phyloP scores from a whole-genome alignment of 1,139 yeast genomes.

The Blastobotrys arbuscula region DNA sequence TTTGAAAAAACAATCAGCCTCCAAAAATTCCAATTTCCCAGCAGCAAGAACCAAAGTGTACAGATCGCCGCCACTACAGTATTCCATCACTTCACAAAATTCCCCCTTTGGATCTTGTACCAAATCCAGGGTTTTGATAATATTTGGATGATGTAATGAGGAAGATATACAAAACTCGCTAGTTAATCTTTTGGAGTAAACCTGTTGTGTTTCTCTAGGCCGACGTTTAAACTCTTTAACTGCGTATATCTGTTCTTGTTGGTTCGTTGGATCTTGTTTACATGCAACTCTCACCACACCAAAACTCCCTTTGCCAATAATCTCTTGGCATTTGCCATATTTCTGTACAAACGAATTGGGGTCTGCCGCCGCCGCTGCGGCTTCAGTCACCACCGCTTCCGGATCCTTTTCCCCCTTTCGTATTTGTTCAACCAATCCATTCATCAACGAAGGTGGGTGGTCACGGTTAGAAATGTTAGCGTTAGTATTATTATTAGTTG shows the following conservation, averaged over 20 bases:
- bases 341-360: slow-evolving; percentile 48
- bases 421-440: slow-evolving; percentile 23
- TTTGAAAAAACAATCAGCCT: slow-evolving; percentile 92
- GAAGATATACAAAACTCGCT: slow-evolving; percentile 83
- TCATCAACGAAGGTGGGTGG: slow-evolving; percentile 27
- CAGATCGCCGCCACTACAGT: slow-evolving; percentile 40
- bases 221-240: slow-evolving; percentile 69
- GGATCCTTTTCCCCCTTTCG: slow-evolving; percentile 20
- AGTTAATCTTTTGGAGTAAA: slow-evolving; percentile 63
- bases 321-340: slow-evolving; percentile 75
- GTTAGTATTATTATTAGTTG: slow-evolving; percentile 11
- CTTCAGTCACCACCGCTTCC: slow-evolving; percentile 16
- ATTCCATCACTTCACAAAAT: slow-evolving; percentile 63
- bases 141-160: slow-evolving; percentile 68
- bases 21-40: slow-evolving; percentile 65
- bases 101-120: slow-evolving; percentile 86
- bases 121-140: slow-evolving; percentile 77
- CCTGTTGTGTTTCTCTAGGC: slow-evolving; percentile 49
- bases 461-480: too few relatives aligned
- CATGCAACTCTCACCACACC: slow-evolving; percentile 76
- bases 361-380: slow-evolving; percentile 27
- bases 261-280: slow-evolving; percentile 40
- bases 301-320: slow-evolving; percentile 79
- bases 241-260: slow-evolving; percentile 54
- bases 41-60: slow-evolving; percentile 60